These are phyloP conservation scores for Sugiyamaella boreocaroliniensis DNA, from an alignment of 805 yeast species.

Conservation along the genomic window DNA sequence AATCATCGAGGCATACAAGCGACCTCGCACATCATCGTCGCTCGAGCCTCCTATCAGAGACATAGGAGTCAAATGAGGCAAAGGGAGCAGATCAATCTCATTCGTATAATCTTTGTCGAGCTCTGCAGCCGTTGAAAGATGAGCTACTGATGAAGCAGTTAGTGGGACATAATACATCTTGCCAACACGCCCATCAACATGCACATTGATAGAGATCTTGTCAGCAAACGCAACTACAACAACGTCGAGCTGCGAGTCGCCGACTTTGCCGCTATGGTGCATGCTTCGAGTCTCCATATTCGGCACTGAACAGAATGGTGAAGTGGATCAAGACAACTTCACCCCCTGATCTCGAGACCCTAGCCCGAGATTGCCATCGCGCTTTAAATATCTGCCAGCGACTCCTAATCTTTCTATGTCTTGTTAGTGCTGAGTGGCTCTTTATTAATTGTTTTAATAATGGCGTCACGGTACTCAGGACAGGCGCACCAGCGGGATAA, in stretches of 20 bases:
- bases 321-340: not conserved
- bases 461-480: conserved; percentile 17
- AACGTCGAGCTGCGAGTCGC: conserved; percentile 24
- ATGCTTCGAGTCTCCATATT: not conserved
- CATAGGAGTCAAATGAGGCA: conserved; percentile 22
- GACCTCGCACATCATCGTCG: conserved; percentile 23
- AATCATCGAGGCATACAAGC: conserved; percentile 27
- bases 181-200: conserved; percentile 26
- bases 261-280: conserved; percentile 11
- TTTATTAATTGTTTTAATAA: conserved; percentile 1
- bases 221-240: conserved; percentile 27
- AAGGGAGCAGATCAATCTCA: conserved; percentile 17
- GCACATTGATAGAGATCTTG: conserved; percentile 27
- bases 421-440: not conserved
- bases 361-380: not conserved
- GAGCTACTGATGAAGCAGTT: conserved; percentile 11
- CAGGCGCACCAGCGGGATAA: conserved; percentile 31
- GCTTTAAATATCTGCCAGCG: not conserved
- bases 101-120: conserved; percentile 1
- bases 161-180: conserved; percentile 23
- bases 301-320: not conserved
- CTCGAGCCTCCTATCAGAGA: conserved; percentile 20
- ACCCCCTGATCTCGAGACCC: not conserved
- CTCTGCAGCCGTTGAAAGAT: not conserved
- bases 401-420: not conserved